These are phyloP conservation scores for Acanthamoeba castellanii DNA, from an alignment of 208 protist species.

Conservation along the genomic window DNA sequence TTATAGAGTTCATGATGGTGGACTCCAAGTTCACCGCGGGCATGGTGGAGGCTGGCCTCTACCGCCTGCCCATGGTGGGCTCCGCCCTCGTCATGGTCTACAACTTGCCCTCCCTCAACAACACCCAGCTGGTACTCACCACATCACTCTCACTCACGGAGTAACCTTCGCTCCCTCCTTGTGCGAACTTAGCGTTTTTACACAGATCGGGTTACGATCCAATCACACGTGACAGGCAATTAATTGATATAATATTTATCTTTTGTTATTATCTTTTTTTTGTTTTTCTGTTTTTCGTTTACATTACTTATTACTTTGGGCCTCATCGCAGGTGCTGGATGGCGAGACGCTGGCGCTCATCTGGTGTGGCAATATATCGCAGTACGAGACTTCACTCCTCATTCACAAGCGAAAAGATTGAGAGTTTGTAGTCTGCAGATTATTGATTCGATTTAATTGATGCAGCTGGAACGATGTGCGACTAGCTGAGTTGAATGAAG, in stretches of 20 bases:
- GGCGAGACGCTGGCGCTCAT: conserved; percentile 12
- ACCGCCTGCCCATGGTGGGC: not conserved
- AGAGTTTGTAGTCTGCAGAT: no score
- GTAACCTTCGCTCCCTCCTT: no score
- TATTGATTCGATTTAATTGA: not conserved
- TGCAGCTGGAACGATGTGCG: not conserved
- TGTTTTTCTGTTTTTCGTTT: not conserved
- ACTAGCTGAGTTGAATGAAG: not conserved
- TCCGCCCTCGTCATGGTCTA: conserved; percentile 24
- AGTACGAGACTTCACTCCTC: not conserved
- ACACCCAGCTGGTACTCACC: not conserved
- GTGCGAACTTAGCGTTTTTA: no score
- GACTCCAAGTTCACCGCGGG: not conserved
- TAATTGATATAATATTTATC: not conserved
- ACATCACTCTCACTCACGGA: not conserved
- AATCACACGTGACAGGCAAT: not conserved
- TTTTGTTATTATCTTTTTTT: not conserved
- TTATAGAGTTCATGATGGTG: conserved; percentile 11
- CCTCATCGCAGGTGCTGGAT: not conserved
- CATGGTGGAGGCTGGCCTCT: not conserved
- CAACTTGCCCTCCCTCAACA: not conserved
- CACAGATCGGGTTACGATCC: not conserved
- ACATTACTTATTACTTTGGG: not conserved
- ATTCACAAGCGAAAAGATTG: not conserved
- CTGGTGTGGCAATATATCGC: not conserved